Evolutionary conservation across 257 asterid species (phyloP).

Genomic region (Eucommia ulmoides): DNA sequence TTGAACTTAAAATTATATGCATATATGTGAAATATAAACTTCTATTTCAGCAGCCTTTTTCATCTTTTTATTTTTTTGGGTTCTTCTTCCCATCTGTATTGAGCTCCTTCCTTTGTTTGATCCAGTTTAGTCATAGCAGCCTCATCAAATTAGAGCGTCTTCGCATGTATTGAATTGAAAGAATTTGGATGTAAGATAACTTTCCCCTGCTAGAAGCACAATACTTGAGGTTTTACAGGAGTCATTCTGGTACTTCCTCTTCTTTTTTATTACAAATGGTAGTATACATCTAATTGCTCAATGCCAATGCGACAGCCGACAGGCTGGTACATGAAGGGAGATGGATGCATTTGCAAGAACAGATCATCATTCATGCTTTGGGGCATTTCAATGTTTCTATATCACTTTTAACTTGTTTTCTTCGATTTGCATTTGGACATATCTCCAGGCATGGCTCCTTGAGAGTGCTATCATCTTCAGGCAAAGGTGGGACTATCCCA

Average conservation of each 20-base stretch:
- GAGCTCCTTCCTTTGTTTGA: conserved; percentile 10
- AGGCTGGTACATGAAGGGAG: neutral
- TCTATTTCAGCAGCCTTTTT: no score
- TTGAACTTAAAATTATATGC: conserved; percentile 12
- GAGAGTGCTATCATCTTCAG: conserved; percentile 43
- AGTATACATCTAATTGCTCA: neutral
- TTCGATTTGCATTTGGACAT: conserved; percentile 56
- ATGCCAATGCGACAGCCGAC: neutral
- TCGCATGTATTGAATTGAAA: neutral
- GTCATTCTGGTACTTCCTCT: no score
- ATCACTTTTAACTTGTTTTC: conserved; percentile 18
- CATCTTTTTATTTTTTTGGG: conserved; percentile 10
- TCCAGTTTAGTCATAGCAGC: neutral
- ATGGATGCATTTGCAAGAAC: no score
- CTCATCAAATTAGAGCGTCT: neutral
- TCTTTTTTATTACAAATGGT: no score
- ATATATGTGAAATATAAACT: conserved; percentile 4
- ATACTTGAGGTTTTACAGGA: no score
- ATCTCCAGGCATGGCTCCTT: conserved; percentile 65
- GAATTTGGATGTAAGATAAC: neutral
- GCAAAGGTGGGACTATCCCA: conserved; percentile 56
- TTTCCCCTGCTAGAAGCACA: no score
- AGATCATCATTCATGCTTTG: conserved; percentile 33
- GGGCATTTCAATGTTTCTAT: conserved; percentile 34
- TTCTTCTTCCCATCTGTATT: conserved; percentile 12